Evolutionary conservation across 169 alveolate species (phyloP), one percentile per base, ranked within the genome.

Genomic region (Plasmodium adleri): DNA sequence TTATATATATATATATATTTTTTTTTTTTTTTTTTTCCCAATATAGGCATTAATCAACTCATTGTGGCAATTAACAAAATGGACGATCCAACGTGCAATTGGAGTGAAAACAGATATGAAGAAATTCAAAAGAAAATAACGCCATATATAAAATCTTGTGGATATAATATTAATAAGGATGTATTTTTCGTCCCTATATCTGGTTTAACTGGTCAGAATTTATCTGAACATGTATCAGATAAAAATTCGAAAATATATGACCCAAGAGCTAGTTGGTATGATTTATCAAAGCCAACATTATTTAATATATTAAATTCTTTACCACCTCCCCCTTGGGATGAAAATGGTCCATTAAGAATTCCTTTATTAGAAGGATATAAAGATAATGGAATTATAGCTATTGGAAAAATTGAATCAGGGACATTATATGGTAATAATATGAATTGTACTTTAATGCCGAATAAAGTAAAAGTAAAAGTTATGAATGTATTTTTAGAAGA

Each of bases 1-100:
- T 0, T 56, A 3, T 52, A 12, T 13, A 10, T 2, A 52, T 15
- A 15, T 56, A 12, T 13, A 15, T 56, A 56, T 56, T 5, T 56
- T 0, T 56, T 6, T 17, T 12, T 56, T 56, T 56, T 12, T 56
- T 0, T 56, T 9, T 7, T 9, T 12, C 2, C 50, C 20, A 72
- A 39, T 59, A 74, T 93, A 68, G 99, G 99, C 4, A 99, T 99
- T 20, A 94, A 95, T 85, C 98, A 98, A 80, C 95, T 99, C 52
- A 97, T 99, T 4, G 99, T 99, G 39, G 98, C 99, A 49, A 97
- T 99, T 24, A 99, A 99, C 93, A 99, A 99, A 92, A 99, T 99
- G 99, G 99, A 99, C 94, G 99, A 98, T 58, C 99, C 98, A 20
- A 95, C 99, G 63, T 95, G 98, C 92, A 91, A 97, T 88, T 96